Evolutionary conservation across 163 green algal genomes (phyloP), one percentile per base, ranked within the genome.

Genomic region (Volvox carteri): DNA sequence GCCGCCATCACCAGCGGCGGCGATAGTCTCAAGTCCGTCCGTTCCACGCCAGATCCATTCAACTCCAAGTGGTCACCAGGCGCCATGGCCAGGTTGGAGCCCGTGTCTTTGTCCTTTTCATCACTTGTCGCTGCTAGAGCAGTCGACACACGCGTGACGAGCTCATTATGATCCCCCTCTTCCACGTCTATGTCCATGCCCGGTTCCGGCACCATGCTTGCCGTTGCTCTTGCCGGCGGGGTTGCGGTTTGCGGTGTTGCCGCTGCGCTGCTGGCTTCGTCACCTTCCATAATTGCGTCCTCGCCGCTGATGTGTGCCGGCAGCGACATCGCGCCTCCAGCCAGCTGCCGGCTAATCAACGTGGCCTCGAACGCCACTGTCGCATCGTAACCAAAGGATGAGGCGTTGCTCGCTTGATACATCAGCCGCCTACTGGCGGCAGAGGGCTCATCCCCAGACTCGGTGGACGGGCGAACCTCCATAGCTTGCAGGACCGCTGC

Each of bases 331-430:
- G 75, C n/a, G 9, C 73, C 50, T 18, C 83, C 83, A 6, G 68
- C 83, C 67, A 88, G 68, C 83, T 74, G 67, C 25, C 83, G n/a
- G 50, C 83, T 88, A 12, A 81, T 73, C 50, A 74, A 23, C 12
- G 35, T 9, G 1, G 83, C 83, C 35, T 88, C 83, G 14, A 88
- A 74, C 1, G 83, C 83, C 25, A 88, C 50, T 1, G 83, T 35
- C 6, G 83, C 67, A 21, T 88, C 83, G 21, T 62, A 81, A 4
- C 68, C 83, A 1, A 48, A 37, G 1, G 83, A 88, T 12, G 83
- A 88, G 5, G 68, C 25, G 25, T 25, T 83, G 83, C 83, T 88
- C 21, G 4, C 41, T 52, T 80, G 83, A n/a, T 74, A 33, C 65
- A 52, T 21, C 28, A 78, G 42, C 28, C 65, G 81, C 33, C 12